Percentiles rank a stretch among this genome's conserved stretches.
Evolutionary conservation across 2,329 filamentous ascomycete genomes (phyloP).

Genomic region (Metarhizium rileyi): DNA sequence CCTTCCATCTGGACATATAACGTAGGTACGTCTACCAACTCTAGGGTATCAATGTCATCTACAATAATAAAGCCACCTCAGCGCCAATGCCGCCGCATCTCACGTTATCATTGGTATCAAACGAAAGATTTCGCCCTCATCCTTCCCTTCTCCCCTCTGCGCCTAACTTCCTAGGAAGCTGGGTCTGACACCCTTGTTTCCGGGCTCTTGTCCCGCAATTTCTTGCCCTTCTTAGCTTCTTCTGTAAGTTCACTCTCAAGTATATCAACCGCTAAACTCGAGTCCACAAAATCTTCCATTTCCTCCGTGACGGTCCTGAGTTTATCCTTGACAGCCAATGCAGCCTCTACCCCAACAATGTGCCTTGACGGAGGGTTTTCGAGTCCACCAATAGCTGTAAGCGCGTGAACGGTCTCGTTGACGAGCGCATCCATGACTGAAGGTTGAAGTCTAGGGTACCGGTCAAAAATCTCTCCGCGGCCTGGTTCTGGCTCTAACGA

Average conservation of each 20-base stretch:
- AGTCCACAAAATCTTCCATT: slow-evolving; percentile 89
- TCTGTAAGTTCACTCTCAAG: slow-evolving; percentile 46
- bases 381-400: slow-evolving; percentile 87
- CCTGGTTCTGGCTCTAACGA: slow-evolving; percentile 24
- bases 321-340: slow-evolving; percentile 86
- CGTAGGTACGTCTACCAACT: background rate
- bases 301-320: slow-evolving; percentile 94
- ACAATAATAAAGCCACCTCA: background rate
- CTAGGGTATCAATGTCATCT: background rate
- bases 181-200: background rate
- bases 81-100: background rate
- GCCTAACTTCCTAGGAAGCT: background rate
- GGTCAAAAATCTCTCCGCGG: slow-evolving; percentile 42
- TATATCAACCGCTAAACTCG: slow-evolving; percentile 77
- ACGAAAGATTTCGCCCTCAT: background rate
- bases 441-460: slow-evolving; percentile 65
- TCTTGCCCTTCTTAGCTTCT: slow-evolving; percentile 36
- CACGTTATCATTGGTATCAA: background rate
- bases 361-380: slow-evolving; percentile 92
- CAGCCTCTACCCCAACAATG: slow-evolving; percentile 85
- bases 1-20: too few relatives aligned
- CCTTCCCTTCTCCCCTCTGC: background rate
- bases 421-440: slow-evolving; percentile 65
- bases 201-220: slow-evolving; percentile 16
- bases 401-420: slow-evolving; percentile 80